These are phyloP conservation scores for Apophysomyces variabilis DNA, from an alignment of 371 early-diverging fungal genomes.

Conservation along the genomic window DNA sequence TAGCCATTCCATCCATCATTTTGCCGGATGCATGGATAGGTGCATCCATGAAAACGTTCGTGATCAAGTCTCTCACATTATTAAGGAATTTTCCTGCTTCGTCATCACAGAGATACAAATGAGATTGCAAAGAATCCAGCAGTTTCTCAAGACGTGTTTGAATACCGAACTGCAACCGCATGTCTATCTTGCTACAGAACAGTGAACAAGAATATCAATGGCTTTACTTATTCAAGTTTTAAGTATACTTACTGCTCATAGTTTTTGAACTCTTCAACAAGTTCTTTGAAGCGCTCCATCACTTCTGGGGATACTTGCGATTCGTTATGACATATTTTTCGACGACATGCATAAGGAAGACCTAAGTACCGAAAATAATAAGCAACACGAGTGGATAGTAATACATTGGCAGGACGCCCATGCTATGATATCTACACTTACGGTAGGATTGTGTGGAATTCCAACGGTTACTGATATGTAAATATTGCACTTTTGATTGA, in stretches of 20 bases:
- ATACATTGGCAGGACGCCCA: too few species aligned
- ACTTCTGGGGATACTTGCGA: conserved; percentile 47
- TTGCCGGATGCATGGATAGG: not conserved
- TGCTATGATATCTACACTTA: conserved; percentile 24
- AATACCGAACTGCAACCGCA: conserved; percentile 25
- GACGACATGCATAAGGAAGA: conserved; percentile 56
- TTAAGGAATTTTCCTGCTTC: conserved; percentile 39
- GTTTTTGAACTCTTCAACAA: conserved; percentile 57
- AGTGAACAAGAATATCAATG: conserved; percentile 16
- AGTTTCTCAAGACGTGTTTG: conserved; percentile 52
- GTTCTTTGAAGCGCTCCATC: conserved; percentile 46
- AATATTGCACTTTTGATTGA: conserved; percentile 62
- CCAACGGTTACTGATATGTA: conserved; percentile 55
- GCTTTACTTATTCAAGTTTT: not conserved
- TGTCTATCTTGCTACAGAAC: conserved; percentile 36
- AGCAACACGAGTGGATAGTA: too few species aligned
- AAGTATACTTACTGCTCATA: conserved; percentile 58
- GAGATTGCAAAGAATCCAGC: conserved; percentile 44
- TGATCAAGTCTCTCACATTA: conserved; percentile 36
- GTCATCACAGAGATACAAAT: conserved; percentile 43
- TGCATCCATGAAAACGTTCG: conserved; percentile 15
- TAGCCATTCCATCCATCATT: not conserved
- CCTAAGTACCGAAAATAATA: conserved; percentile 25
- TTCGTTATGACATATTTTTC: conserved; percentile 45
- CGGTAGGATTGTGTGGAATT: conserved; percentile 50